A percentile compares a stretch with the other conserved stretches of the same genome.
Evolutionary conservation across 2,329 filamentous ascomycete species (phyloP).

Genomic region (Alternaria angustiovoidea): DNA sequence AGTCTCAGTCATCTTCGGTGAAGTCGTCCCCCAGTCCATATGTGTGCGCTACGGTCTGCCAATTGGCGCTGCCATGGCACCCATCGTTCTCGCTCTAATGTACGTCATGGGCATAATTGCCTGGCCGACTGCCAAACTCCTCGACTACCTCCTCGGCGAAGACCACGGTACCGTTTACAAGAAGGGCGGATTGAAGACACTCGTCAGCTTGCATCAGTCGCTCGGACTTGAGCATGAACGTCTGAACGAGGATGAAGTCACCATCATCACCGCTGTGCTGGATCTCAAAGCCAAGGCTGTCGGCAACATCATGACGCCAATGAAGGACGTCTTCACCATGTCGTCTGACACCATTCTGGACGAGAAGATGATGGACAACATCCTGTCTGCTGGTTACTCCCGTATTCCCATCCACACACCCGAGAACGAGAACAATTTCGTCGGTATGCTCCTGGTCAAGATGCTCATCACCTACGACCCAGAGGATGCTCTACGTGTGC

Average conservation of each 20-base stretch:
- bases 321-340: slow-evolving; percentile 96
- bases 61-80: slow-evolving; percentile 93
- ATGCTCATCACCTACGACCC: slow-evolving; percentile 99
- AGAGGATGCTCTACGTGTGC: slow-evolving; percentile 85
- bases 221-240: slow-evolving; percentile 84
- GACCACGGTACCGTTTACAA: slow-evolving; percentile 98
- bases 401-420: slow-evolving; percentile 92
- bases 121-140: slow-evolving; percentile 93
- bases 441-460: slow-evolving; percentile 98
- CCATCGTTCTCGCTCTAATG: slow-evolving; percentile 87
- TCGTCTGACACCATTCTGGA: slow-evolving; percentile 94
- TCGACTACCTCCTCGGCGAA: slow-evolving; percentile 91
- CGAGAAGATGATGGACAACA: slow-evolving; percentile 92
- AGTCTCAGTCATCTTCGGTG: slow-evolving; percentile 88
- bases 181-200: slow-evolving; percentile 94
- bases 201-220: slow-evolving; percentile 93
- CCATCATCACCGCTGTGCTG: slow-evolving; percentile 95
- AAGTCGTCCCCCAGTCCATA: slow-evolving; percentile 93
- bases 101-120: slow-evolving; percentile 88
- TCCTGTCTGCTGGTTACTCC: slow-evolving; percentile 92
- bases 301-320: slow-evolving; percentile 96
- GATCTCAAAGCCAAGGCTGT: slow-evolving; percentile 97
- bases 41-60: slow-evolving; percentile 95
- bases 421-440: slow-evolving; percentile 84
- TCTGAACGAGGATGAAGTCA: slow-evolving; percentile 96